Evolutionary conservation across 768 basidiomycete species (phyloP), one percentile per base, ranked within the genome.

Genomic region (Kwoniella sp.): DNA sequence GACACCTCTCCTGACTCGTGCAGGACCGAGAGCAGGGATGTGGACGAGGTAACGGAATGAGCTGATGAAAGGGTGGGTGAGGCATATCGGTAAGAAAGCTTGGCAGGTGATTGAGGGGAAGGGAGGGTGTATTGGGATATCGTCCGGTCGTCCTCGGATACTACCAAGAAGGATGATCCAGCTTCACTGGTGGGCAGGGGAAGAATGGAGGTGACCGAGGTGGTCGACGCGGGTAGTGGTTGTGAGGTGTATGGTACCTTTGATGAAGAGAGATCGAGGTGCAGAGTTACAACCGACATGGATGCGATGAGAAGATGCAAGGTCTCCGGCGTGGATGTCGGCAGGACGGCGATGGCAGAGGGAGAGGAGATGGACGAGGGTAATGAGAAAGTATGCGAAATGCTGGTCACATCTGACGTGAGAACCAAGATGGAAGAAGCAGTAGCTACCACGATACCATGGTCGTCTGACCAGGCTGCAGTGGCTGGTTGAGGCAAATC

Each of bases 1-100:
- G 71, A 75, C n/a, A 77, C 66, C 57, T 79, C 76, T 28, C 79
- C 79, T 0, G 79, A 76, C 7, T 57, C 45, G 48, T 79, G 77
- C 23, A 78, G 58, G 22, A 78, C 69, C 1, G 74, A 73, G 15
- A 81, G 38, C 23, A 66, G 61, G 13, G 41, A 58, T 4, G 73
- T 53, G 1, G 69, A 68, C 4, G 70, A n/a, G 11, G 76, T 58
- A 17, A 74, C 34, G 37, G 72, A 75, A 55, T 81, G 79, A 3
- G 73, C 74, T 22, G 73, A 71, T 5, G 78, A 78, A 13, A 73
- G 53, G 7, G 75, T 78, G 1, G 78, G 78, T 0, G 73, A 74
- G 20, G 67, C 72, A 51, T 66, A 79, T 45, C 73, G 72, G 58
- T 72, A 77, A 26, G 64, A 81, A 45, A 69, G 63, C 59, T 65